Base-by-base conservation (phyloP, 352 stramenopile species). In the Phytophthora chlamydospora region DNA sequence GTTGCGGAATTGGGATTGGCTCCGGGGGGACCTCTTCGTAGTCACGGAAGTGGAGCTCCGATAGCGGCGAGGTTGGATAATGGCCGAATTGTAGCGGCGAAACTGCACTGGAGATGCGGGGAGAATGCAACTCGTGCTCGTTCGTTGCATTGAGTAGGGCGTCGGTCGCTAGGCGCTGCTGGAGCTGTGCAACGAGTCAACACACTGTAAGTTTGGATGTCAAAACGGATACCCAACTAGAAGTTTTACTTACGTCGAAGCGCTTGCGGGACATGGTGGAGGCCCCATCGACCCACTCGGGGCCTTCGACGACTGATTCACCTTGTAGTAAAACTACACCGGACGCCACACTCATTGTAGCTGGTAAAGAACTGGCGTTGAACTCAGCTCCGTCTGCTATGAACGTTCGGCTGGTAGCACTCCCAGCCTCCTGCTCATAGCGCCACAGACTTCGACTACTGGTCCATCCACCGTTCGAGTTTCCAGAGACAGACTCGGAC, bases 191-290 rank as follows among this genome's bases (percentile, higher is more conserved):
- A n/a, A 50, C 10, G 36, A 29, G 21, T 1, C 16, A 57, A 33
- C 17, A 58, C 29, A 40, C 13, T 29, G 16, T 29, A 29, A 29
- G 24, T 29, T 29, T 29, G 2, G 24, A 29, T 6, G 24, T 6
- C 2, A 29, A 29, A 29, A 6, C 21, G 21, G 21, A 24, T 3
- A 24, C 21, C n/a, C n/a, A n/a, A n/a, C n/a, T n/a, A 24, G 13
- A 7, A 41, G 6, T 2, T 46, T 34, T 27, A 68, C 70, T 17
- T 62, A 90, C 78, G 63, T 85, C 78, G 50, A 90, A 90, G 17
- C 76, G 75, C 49, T 86, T 90, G n/a, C 68, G 66, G 21, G 81
- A 90, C 81, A 90, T 90, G 2, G 68, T 88, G 29, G 65, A 67
- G 5, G 68, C 31, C 16, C 62, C 70, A 13, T 86, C 76, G 0